Evolutionary conservation across 345 rosid species (phyloP).

Genomic region (Arabis alpina): DNA sequence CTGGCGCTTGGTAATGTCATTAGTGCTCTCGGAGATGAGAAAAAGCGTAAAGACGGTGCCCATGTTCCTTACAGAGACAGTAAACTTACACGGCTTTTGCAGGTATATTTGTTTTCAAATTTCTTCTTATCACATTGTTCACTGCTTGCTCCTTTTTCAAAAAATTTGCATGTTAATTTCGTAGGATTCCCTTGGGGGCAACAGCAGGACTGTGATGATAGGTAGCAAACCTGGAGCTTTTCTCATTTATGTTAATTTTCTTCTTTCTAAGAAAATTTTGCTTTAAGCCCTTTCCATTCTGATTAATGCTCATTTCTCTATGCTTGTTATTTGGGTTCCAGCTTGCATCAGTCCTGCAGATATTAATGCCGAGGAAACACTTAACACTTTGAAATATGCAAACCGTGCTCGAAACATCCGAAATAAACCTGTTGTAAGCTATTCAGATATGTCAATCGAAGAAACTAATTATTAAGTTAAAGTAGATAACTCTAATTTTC

Average conservation of each 20-base stretch:
- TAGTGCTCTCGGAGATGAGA: slow-evolving; percentile 98
- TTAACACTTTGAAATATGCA: slow-evolving; percentile 95
- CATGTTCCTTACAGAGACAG: slow-evolving; percentile 99
- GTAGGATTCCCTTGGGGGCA: slow-evolving; percentile 99
- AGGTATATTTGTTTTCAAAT: slow-evolving; percentile 52
- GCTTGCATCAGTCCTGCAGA: slow-evolving; percentile 99
- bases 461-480: slow-evolving; percentile 6
- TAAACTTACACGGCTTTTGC: slow-evolving; percentile 97
- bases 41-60: slow-evolving; percentile 89
- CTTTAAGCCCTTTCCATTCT: slow-evolving; percentile 2
- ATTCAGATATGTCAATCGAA: slow-evolving; percentile 12
- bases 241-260: slow-evolving; percentile 19
- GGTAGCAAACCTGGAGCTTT: slow-evolving; percentile 50
- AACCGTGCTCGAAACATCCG: slow-evolving; percentile 98
- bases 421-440: slow-evolving; percentile 96
- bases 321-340: slow-evolving; percentile 39
- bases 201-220: slow-evolving; percentile 99
- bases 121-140: neutral
- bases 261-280: neutral
- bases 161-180: slow-evolving; percentile 2
- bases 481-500: slow-evolving; percentile 5
- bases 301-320: slow-evolving; percentile 9
- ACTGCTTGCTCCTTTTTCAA: slow-evolving; percentile 18
- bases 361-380: slow-evolving; percentile 97
- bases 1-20: slow-evolving; percentile 99